A percentile compares a stretch with the other conserved stretches of the same genome.
phyloP scores from a whole-genome alignment of 2,329 filamentous ascomycete species.

The Coleophoma cylindrospora region DNA sequence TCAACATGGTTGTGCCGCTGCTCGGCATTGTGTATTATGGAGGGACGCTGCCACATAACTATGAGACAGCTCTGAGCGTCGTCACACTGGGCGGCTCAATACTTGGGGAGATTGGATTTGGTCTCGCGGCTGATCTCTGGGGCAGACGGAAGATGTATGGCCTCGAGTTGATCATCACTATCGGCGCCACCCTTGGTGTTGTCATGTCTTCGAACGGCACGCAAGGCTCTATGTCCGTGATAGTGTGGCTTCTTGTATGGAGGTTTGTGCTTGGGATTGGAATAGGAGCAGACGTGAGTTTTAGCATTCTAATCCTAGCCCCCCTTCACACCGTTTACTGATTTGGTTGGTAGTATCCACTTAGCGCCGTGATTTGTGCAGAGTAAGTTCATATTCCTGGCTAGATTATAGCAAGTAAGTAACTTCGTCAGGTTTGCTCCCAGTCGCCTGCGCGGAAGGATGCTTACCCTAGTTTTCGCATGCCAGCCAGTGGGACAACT shows the following conservation, averaged over 20 bases:
- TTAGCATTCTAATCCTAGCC: no score
- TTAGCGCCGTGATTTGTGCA: constrained; percentile 62
- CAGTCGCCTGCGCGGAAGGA: constrained; percentile 59
- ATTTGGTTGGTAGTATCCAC: constrained; percentile 47
- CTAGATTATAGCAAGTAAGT: not conserved
- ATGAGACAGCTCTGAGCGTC: constrained; percentile 36
- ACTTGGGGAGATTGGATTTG: constrained; percentile 40
- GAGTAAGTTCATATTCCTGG: constrained; percentile 42
- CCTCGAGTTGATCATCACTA: constrained; percentile 40
- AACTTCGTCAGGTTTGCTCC: constrained; percentile 34
- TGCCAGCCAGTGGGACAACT: constrained; percentile 67
- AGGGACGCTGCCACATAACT: constrained; percentile 27
- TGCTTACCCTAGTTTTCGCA: constrained; percentile 64
- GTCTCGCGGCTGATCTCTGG: constrained; percentile 39
- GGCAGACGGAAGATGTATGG: constrained; percentile 46
- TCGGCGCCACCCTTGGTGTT: constrained; percentile 38
- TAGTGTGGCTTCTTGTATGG: constrained; percentile 41
- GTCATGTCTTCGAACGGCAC: constrained; percentile 39
- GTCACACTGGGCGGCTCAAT: constrained; percentile 40
- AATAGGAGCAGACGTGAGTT: constrained; percentile 50
- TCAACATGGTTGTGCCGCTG: constrained; percentile 44
- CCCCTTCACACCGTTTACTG: no score
- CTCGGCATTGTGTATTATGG: constrained; percentile 41
- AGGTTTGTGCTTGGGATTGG: constrained; percentile 43
- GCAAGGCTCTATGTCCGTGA: constrained; percentile 31